Conservation (phyloP, 1,139 yeast species). For the Suhomyces chickasaworum region DNA sequence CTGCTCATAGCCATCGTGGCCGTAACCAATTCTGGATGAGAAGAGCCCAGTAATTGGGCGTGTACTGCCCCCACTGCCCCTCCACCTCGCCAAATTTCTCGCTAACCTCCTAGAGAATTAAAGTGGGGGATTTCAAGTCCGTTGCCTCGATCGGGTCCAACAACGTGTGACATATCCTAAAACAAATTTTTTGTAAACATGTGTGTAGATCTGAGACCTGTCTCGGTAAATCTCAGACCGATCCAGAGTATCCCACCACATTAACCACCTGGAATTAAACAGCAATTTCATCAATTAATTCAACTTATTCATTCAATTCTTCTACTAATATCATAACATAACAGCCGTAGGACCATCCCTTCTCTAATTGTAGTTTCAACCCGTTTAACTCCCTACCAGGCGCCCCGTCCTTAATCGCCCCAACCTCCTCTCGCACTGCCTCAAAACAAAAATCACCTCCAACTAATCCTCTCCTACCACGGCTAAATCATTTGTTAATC, state of each 20-base stretch:
- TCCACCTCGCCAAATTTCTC: background rate
- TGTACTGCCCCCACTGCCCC: too few relatives aligned
- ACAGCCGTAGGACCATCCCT: too few relatives aligned
- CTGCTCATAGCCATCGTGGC: too few relatives aligned
- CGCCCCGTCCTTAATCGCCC: constrained; percentile 1
- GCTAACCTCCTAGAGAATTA: background rate
- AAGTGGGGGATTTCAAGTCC: background rate
- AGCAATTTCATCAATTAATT: too few relatives aligned
- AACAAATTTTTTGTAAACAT: background rate
- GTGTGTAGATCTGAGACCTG: background rate
- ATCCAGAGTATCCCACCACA: background rate
- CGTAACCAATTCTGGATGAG: too few relatives aligned
- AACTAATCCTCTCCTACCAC: constrained; percentile 2
- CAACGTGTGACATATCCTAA: too few relatives aligned
- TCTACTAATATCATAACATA: too few relatives aligned
- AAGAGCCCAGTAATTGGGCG: too few relatives aligned
- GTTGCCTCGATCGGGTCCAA: background rate
- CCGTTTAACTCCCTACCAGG: background rate
- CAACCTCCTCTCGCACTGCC: constrained; percentile 7
- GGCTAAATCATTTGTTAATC: background rate
- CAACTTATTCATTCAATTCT: too few relatives aligned
- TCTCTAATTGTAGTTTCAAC: background rate
- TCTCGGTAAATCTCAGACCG: background rate
- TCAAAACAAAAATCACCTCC: constrained; percentile 3
- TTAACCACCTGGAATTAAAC: too few relatives aligned